Evolutionary conservation across 352 stramenopile genomes (phyloP), one percentile per base, ranked within the genome.

Genomic region (Globisporangium carolinianum): DNA sequence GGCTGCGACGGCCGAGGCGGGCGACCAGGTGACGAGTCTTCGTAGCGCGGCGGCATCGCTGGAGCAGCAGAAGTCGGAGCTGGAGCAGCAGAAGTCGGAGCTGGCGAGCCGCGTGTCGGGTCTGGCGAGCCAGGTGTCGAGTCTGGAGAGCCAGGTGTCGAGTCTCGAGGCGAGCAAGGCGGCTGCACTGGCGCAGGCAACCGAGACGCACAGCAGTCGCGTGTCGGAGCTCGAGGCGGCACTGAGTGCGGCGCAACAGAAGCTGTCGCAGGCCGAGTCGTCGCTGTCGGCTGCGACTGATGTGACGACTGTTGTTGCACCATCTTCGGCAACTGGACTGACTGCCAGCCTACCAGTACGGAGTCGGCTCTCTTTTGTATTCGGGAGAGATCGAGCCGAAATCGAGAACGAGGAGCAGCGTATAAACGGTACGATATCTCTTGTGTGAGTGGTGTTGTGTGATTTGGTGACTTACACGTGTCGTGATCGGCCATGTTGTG

Each of bases 361-460:
- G 24, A 32, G 24, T 32, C 58, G 10, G 35, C 36, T 32, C 50
- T 15, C 55, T 24, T 3, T 24, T 36, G 36, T 57, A 2, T 64
- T 67, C 42, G 58, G 54, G 17, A 57, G 67, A 43, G 70, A 78
- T 58, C 64, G 61, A 50, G 52, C 51, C 36, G 65, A 73, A 52
- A 59, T 76, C 2, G 68, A 73, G 49, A 58, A 67, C 2, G 68
- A 73, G 51, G 58, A 76, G 14, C 65, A 62, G 14, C 67, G 62
- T 46, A 64, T 66, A 15, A 76, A 75, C 54, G 71, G 71, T 79
- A 51, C 9, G 49, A 32, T 32, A 32, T 32, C 24, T 32, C 24
- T 32, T 32, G 24, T 32, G 2, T 32, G 2, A 32, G 24, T 32
- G 24, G 24, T 32, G 2, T 32, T 3, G 24, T 32, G 24, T 32